Conservation (phyloP, 768 basidiomycete genomes). For the Astraeus odoratus region DNA sequence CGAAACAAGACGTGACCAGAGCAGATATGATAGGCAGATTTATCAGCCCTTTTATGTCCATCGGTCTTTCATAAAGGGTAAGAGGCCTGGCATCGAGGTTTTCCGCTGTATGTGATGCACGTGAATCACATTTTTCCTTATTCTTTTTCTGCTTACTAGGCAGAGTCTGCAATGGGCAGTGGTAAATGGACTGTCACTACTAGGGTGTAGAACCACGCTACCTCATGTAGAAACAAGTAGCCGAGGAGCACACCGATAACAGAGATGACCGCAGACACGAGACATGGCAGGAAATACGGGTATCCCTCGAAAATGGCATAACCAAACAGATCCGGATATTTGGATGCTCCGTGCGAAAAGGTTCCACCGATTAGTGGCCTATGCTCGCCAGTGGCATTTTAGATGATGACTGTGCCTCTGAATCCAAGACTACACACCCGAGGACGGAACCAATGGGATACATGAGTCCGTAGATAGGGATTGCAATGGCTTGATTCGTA, state of each 20-base stretch:
- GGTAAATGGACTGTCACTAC: background rate
- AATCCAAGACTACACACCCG: slow-evolving; percentile 32
- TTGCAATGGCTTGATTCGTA: slow-evolving; percentile 52
- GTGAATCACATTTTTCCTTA: slow-evolving; percentile 12
- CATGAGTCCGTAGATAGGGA: slow-evolving; percentile 50
- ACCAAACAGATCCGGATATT: slow-evolving; percentile 37
- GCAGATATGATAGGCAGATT: slow-evolving; percentile 46
- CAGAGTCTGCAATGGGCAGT: slow-evolving; percentile 30
- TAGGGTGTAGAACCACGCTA: slow-evolving; percentile 14
- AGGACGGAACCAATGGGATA: slow-evolving; percentile 53
- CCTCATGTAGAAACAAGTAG: slow-evolving; percentile 45
- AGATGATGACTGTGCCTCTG: background rate
- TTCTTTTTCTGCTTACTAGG: slow-evolving; percentile 29
- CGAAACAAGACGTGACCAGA: slow-evolving; percentile 44
- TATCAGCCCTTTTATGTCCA: slow-evolving; percentile 31
- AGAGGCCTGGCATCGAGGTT: too few species aligned
- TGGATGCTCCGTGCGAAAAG: slow-evolving; percentile 43
- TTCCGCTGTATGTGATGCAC: background rate
- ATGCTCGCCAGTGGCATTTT: background rate
- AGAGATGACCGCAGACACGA: slow-evolving; percentile 36
- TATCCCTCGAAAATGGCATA: slow-evolving; percentile 32
- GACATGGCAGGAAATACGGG: slow-evolving; percentile 53
- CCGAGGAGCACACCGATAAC: slow-evolving; percentile 35
- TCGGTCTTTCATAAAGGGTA: slow-evolving; percentile 11
- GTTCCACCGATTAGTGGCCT: slow-evolving; percentile 51